Conservation (phyloP, 2,329 filamentous ascomycete genomes). For the Ascosphaera apis region DNA sequence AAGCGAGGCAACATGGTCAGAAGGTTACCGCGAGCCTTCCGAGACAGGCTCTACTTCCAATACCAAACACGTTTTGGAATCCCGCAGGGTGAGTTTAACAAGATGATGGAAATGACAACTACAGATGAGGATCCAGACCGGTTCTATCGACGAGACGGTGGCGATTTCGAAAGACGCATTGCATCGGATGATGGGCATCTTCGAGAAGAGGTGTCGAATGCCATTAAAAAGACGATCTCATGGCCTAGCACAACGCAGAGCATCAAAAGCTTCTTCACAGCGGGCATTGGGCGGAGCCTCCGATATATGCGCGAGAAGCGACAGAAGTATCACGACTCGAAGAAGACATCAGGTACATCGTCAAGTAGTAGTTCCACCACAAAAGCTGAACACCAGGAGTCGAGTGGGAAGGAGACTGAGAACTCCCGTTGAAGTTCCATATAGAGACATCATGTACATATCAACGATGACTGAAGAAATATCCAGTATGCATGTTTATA, state of each 20-base stretch:
- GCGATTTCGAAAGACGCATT: conserved; percentile 69
- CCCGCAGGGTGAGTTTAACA: conserved; percentile 57
- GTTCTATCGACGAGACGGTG: conserved; percentile 53
- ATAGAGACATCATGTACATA: too few species aligned
- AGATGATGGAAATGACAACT: conserved; percentile 55
- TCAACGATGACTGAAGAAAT: too few species aligned
- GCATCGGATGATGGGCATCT: conserved; percentile 45
- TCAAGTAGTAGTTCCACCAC: conserved; percentile 1
- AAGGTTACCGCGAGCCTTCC: conserved; percentile 65
- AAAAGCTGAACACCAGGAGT: too few species aligned
- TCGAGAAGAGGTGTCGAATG: conserved; percentile 44
- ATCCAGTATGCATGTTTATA: too few species aligned
- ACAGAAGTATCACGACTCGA: conserved; percentile 30
- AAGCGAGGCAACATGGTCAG: conserved; percentile 93
- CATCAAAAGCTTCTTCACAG: conserved; percentile 60
- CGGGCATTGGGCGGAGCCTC: conserved; percentile 44
- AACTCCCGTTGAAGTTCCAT: too few species aligned
- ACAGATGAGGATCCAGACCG: conserved; percentile 38
- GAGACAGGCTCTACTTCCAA: conserved; percentile 75
- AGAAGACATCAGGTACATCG: conserved; percentile 10
- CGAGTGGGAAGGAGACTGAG: too few species aligned
- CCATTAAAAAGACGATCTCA: conserved; percentile 68
- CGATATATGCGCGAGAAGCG: conserved; percentile 69
- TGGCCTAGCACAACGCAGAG: conserved; percentile 86
- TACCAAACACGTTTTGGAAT: conserved; percentile 84